phyloP scores from a whole-genome alignment of 306 rosid genomes.

The Nissolia schottii region DNA sequence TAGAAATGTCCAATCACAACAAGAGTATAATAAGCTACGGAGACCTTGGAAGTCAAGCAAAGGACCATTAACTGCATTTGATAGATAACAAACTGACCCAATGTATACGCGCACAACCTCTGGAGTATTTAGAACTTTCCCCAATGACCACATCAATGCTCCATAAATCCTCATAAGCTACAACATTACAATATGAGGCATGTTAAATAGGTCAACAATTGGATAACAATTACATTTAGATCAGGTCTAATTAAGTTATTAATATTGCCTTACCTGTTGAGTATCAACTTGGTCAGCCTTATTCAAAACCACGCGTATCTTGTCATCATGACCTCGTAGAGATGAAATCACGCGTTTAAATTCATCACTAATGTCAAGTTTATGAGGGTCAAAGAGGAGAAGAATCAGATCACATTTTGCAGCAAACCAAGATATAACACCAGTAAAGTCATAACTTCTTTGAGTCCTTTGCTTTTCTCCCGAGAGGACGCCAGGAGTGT shows the following conservation, averaged over 20 bases:
- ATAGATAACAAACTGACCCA: constrained; percentile 52
- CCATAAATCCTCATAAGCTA: constrained; percentile 98
- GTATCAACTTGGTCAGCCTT: constrained; percentile 99
- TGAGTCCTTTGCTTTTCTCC: constrained; percentile 98
- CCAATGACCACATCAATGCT: constrained; percentile 98
- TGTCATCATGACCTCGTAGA: constrained; percentile 83
- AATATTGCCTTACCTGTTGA: constrained; percentile 65
- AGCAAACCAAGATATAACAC: constrained; percentile 97
- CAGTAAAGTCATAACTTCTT: constrained; percentile 92
- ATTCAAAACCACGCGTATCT: constrained; percentile 92
- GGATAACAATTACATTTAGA: background rate
- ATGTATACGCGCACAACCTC: constrained; percentile 91
- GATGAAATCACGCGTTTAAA: constrained; percentile 80
- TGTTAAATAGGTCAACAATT: background rate
- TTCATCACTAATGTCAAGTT: constrained; percentile 91
- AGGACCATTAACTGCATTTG: background rate
- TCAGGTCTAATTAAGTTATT: background rate
- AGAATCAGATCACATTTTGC: constrained; percentile 94
- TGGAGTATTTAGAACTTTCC: constrained; percentile 85
- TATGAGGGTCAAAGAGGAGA: constrained; percentile 90
- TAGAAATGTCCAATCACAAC: background rate
- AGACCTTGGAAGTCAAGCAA: background rate
- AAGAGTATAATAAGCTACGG: background rate
- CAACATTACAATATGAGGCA: background rate
- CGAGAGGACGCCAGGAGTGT: constrained; percentile 96